phyloP scores from a whole-genome alignment of 192 early-diverging fungal species.

The Coemansia sp. region DNA sequence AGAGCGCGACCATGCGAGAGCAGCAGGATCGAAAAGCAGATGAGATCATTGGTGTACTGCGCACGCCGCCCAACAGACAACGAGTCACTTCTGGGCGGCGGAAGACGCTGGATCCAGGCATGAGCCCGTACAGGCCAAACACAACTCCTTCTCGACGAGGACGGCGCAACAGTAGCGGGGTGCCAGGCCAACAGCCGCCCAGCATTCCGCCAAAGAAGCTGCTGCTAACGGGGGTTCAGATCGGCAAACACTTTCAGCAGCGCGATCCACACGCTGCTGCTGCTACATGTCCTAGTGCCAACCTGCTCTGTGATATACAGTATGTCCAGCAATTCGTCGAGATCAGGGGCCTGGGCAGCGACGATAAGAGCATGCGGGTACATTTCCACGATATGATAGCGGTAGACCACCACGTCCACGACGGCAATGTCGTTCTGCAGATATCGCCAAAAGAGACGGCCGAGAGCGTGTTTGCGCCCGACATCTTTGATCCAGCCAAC shows the following conservation, averaged over 20 bases:
- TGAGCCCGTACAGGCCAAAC: too few species aligned
- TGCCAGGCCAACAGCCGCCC: too few species aligned
- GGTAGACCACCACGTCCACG: conserved; percentile 6
- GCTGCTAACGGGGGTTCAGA: conserved; percentile 15
- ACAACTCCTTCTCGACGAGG: too few species aligned
- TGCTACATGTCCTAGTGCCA: not conserved
- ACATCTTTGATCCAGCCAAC: conserved; percentile 27
- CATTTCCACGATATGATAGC: conserved; percentile 8
- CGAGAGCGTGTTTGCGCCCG: conserved; percentile 22
- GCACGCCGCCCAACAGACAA: too few species aligned
- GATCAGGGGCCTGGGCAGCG: conserved; percentile 14
- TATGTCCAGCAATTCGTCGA: conserved; percentile 11
- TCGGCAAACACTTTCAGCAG: conserved; percentile 15
- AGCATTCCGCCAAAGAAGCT: conserved; percentile 7
- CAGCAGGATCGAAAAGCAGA: not conserved
- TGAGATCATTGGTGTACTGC: too few species aligned
- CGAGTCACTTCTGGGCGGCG: too few species aligned
- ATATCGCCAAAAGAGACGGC: conserved; percentile 18
- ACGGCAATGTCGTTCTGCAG: conserved; percentile 14
- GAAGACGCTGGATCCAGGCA: too few species aligned
- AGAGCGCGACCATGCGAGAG: not conserved
- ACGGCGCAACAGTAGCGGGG: too few species aligned
- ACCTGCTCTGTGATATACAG: conserved; percentile 5
- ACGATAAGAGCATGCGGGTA: conserved; percentile 12
- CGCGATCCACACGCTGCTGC: not conserved